These are phyloP conservation scores for Copromyces sp. DNA, from an alignment of 495 filamentous ascomycete genomes.

Conservation along the genomic window DNA sequence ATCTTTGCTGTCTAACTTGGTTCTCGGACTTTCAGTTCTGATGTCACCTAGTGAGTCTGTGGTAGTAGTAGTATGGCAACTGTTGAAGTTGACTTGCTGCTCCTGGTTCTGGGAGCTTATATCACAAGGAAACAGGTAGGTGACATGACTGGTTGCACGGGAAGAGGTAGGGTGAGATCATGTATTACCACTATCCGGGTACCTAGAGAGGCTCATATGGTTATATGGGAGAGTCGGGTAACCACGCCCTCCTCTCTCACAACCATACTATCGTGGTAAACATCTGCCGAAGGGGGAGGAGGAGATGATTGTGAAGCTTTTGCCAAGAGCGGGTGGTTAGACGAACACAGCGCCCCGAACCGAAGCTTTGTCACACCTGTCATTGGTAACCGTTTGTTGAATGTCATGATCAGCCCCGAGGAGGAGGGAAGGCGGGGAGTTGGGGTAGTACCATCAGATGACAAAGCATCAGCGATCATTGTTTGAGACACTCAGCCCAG, in stretches of 20 bases:
- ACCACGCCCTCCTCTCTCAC: background rate
- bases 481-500: background rate
- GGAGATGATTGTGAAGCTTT: background rate
- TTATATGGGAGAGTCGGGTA: background rate
- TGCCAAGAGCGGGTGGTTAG: background rate
- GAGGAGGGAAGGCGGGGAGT: background rate
- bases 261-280: background rate
- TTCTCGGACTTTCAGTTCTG: background rate
- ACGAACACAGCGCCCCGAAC: background rate
- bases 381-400: background rate
- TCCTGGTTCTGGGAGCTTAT: constrained; percentile 4
- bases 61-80: constrained; percentile 6
- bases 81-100: constrained; percentile 20
- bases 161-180: background rate
- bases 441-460: background rate
- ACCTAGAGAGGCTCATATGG: background rate
- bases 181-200: background rate
- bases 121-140: background rate
- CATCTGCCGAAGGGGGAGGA: background rate
- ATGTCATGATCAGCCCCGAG: background rate
- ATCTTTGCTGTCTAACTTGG: background rate
- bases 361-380: background rate
- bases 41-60: background rate
- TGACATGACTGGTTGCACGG: background rate
- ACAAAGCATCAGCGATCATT: background rate